A percentile compares a stretch with the other conserved stretches of the same genome.
These are phyloP conservation scores for Eimeria acervulina DNA, from an alignment of 169 alveolate genomes.

Conservation along the genomic window DNA sequence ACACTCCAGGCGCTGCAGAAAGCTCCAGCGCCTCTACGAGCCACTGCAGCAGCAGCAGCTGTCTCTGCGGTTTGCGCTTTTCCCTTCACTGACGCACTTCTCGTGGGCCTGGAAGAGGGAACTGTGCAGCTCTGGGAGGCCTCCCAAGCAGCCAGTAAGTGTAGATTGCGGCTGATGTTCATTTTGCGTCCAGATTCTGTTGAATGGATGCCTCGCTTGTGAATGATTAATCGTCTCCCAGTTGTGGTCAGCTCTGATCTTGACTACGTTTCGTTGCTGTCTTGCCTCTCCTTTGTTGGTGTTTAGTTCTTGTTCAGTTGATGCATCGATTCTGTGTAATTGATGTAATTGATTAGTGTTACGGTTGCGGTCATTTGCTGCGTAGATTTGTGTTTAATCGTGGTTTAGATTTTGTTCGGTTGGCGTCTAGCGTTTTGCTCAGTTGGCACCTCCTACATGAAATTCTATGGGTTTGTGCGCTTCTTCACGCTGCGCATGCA, in stretches of 20 bases:
- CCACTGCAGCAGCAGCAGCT: conserved; percentile 30
- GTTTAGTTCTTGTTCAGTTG: not conserved
- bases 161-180: not conserved
- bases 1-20: not conserved
- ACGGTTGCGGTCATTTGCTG: too few relatives aligned
- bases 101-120: conserved; percentile 65
- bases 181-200: not conserved
- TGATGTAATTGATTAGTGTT: not conserved
- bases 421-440: too few relatives aligned
- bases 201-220: too few relatives aligned
- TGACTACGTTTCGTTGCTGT: too few relatives aligned
- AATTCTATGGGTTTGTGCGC: too few relatives aligned
- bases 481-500: too few relatives aligned
- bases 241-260: too few relatives aligned
- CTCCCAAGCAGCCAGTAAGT: not conserved
- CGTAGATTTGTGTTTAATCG: too few relatives aligned
- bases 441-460: too few relatives aligned
- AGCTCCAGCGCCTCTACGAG: conserved; percentile 6
- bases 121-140: conserved; percentile 69
- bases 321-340: not conserved
- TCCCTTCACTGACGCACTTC: conserved; percentile 61
- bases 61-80: conserved; percentile 70
- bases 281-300: too few relatives aligned
- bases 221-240: too few relatives aligned
- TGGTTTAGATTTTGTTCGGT: too few relatives aligned